Evolutionary conservation across 2,329 filamentous ascomycete species (phyloP), one percentile per base, ranked within the genome.

Genomic region (Xylaria sp.): DNA sequence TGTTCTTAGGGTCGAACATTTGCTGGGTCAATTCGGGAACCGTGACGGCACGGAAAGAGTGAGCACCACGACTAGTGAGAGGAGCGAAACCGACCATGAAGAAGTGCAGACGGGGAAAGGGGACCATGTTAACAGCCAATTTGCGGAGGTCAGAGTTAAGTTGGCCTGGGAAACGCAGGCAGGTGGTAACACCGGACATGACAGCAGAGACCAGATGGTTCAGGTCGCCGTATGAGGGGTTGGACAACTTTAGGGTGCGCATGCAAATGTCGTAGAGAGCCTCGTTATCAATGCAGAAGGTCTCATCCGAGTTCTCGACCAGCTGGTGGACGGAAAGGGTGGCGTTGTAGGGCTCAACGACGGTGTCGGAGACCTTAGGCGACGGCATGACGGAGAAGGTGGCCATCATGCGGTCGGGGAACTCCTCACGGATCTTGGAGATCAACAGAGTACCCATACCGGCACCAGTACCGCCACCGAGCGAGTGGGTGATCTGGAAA

Each of bases 1-100:
- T 99, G 90, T 99, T 99, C 93, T 98, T 99, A 76, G 95, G 94
- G 86, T 99, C 95, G 86, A 96, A 99, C 93, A 99, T 98, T 83
- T 99, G 95, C 86, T 99, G 95, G 75, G 95, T 98, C 80, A 99
- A 88, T 87, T 99, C 95, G 61, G 95, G 94, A 66, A 99, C 95
- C 76, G 90, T 93, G 80, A 98, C 91, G 71, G 95, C 94, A 78
- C 95, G 95, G 94, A 98, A 99, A 73, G 91, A 92, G 87, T 96
- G 82, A 71, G 94, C 90, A 74, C 89, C 89, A 80, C 90, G 90
- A 83, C 92, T 96, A 80, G 95, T 99, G 76, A 99, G 88, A 78
- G 95, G 95, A 81, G 95, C 94, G 80, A 99, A 99, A 80, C 95
- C 95, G 79, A 99, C 95, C 95, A 99, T 99, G 90, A 99, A 99